Base-by-base conservation (phyloP, 805 yeast species). In the Osmozyma mogii region DNA sequence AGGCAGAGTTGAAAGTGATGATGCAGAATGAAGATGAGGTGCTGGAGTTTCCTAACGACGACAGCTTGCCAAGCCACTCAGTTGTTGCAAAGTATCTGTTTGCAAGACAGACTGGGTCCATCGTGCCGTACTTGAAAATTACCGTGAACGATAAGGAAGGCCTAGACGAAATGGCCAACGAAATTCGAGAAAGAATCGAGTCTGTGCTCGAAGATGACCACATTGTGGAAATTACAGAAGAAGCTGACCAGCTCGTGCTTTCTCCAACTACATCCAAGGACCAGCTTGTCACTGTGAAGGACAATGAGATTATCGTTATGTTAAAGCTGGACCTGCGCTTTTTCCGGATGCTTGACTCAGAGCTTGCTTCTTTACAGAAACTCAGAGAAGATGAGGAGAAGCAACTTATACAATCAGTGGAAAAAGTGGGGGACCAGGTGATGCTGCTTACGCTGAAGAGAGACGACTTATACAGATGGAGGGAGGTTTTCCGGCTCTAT, bases 381-480 rank as follows among this genome's bases (percentile, higher is more conserved):
- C 60, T 77, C 28, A 56, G 65, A 28, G 25, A 41, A 6, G 45
- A 47, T 11, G 72, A 69, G 34, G 76, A 73, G 35, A 31, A 45
- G 4, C 60, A 58, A 25, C 51, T 77, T 28, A 51, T 63, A 3
- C 31, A 29, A 1, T 58, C 65, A 22, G 72, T 77, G 12, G 61
- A 65, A 26, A 37, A 38, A 1, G 52, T 77, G 8, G 63, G 72
- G 3, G 41, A 50, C 9, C 38, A 49, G 5, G 55, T 75, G 3
- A 49, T 44, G 9, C 34, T 41, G 23, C 34, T 45, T 9, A 53
- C 55, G 21, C 49, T 49, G 25, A 64, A 60, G 31, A 61, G 57
- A 22, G 54, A 65, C 1, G 89, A 81, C 45, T 55, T 80, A 52
- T 76, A 75, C 43, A 60, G 63, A 6, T 82, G 89, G 89, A 58